These are phyloP conservation scores for Lactifluus piperatus DNA, from an alignment of 768 basidiomycete species.

Conservation along the genomic window DNA sequence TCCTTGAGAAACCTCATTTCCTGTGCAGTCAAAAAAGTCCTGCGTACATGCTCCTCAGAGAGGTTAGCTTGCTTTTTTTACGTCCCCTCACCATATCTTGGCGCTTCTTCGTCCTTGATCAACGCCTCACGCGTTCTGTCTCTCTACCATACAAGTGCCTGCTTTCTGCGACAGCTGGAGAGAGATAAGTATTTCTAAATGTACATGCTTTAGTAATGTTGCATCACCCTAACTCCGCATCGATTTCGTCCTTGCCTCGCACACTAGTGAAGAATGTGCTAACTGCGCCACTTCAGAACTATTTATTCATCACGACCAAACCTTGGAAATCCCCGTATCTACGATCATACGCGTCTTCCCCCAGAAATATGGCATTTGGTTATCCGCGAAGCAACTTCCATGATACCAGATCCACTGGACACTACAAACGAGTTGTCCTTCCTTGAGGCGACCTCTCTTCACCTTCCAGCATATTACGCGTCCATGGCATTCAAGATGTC, in stretches of 20 bases:
- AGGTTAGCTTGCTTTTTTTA: neutral
- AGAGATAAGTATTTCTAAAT: neutral
- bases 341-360: slow-evolving; percentile 33
- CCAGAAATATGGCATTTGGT: slow-evolving; percentile 61
- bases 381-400: slow-evolving; percentile 46
- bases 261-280: neutral
- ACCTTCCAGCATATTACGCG: slow-evolving; percentile 37
- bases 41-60: neutral
- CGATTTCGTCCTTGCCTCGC: neutral
- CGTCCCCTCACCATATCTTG: neutral
- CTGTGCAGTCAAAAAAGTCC: neutral
- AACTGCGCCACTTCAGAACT: neutral
- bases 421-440: slow-evolving; percentile 49
- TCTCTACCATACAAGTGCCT: neutral
- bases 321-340: neutral
- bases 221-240: neutral
- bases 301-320: neutral
- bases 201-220: neutral
- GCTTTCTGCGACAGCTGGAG: neutral
- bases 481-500: slow-evolving; percentile 42
- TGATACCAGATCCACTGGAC: slow-evolving; percentile 37
- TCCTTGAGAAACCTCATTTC: neutral
- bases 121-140: neutral
- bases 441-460: slow-evolving; percentile 35
- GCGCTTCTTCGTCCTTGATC: neutral